Base-by-base conservation (phyloP, 1,284 basidiomycete genomes). In the Somion occarium region DNA sequence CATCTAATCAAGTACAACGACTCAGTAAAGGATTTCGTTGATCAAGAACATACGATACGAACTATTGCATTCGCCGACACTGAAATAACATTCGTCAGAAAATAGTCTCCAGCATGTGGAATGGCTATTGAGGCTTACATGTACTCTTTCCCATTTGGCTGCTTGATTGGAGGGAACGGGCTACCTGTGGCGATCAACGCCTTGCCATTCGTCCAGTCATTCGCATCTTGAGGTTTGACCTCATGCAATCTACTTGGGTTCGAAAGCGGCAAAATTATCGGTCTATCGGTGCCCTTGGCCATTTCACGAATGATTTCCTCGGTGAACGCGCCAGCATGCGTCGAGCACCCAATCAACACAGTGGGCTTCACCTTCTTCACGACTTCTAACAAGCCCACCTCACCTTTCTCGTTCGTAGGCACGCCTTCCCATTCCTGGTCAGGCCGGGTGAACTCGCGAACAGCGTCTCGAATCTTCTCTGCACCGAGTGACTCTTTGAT, bases 141-240 rank as follows among this genome's bases (percentile, higher is more conserved):
- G 60, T 88, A 88, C 43, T 86, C 80, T 65, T 82, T 82, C 41
- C 82, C 83, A 55, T 76, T 76, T 1, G 83, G 78, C 69, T 79
- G 78, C 66, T 82, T 82, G n/a, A 82, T 84, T 12, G 82, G 82
- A 3, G 79, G 79, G 72, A 93, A 94, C 0, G 90, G 91, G 57
- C 86, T 89, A 12, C 91, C 91, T 5, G 89, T 92, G 0, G 89
- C 87, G 46, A 93, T 69, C 37, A 93, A 69, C 15, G 88, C 90
- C 61, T 78, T 82, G 3, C 88, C 89, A 2, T 80, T 66, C 0
- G 85, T 87, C 91, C 91, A 93, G 22, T 82, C 73, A 58, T 83
- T 82, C 41, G 84, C 78, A 61, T 91, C 80, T 56, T 78, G 73
- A 2, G 90, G 91, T 53, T 83, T 77, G 1, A 88, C 86, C 66